Base-by-base conservation (phyloP, 2,329 filamentous ascomycete species). In the Venturiaceae sp. region DNA sequence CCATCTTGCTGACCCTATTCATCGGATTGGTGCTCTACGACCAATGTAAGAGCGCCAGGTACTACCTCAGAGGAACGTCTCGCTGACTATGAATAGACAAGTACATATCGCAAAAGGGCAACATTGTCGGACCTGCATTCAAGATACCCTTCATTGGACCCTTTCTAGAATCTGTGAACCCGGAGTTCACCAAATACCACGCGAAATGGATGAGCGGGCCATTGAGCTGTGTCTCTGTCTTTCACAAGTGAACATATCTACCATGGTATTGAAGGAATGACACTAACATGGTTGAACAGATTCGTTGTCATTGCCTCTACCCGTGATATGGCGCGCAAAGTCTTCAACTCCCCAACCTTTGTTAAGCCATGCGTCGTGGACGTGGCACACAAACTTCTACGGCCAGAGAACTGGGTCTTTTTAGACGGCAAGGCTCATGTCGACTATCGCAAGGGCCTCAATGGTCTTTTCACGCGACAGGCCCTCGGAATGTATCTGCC, bases 321-420 rank as follows among this genome's bases (percentile, higher is more conserved):
- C 56, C 90, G 94, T 68, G 94, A 97, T 70, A 90, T 97, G 83
- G 88, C 92, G 60, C 88, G 92, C 66, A 97, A 97, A 74, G 87
- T 97, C 66, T 92, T 97, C 82, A 97, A 96, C 75, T 95, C 92
- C 21, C 94, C 94, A 28, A 72, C 77, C 55, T 97, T 86, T 69
- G 91, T 95, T 71, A 96, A 96, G 78, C 94, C 94, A 44, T 97
- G 92, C 69, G 92, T 99, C 62, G 94, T 99, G 63, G 92, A 97
- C 71, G 85, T 87, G 60, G 94, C 94, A 21, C 86, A 90, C 75
- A 97, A 97, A 78, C 87, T 99, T 55, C 84, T 99, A 56, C 89
- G 94, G 60, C 82, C 85, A 61, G 87, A 88, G 67, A 96, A 96
- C 78, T 99, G 92, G 90, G 94, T 97, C 19, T 97, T 97, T 76